Conservation (phyloP, 345 rosid genomes). For the Cochlearia excelsa region DNA sequence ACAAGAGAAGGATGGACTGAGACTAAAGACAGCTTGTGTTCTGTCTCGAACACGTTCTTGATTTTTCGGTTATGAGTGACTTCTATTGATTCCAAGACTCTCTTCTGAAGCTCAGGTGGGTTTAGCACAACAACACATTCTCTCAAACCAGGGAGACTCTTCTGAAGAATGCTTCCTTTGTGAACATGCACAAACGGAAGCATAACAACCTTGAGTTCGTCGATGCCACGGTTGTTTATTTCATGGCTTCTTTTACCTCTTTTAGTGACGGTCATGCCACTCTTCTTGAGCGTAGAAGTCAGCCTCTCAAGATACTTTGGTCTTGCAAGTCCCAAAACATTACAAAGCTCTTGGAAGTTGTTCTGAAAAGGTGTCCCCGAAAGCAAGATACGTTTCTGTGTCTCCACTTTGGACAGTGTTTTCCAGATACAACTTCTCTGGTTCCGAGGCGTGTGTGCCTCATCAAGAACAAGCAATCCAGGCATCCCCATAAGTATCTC, state of each 20-base stretch:
- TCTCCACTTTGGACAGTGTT: slow-evolving; percentile 47
- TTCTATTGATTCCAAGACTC: slow-evolving; percentile 31
- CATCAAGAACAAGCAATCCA: slow-evolving; percentile 62
- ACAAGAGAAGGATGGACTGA: slow-evolving; percentile 67
- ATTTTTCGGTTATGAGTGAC: slow-evolving; percentile 25
- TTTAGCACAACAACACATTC: slow-evolving; percentile 37
- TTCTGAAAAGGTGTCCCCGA: slow-evolving; percentile 93
- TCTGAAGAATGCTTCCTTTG: slow-evolving; percentile 63
- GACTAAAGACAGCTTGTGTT: slow-evolving; percentile 43
- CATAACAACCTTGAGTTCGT: slow-evolving; percentile 35
- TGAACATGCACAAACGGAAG: slow-evolving; percentile 74
- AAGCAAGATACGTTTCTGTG: slow-evolving; percentile 61
- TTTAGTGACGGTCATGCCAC: slow-evolving; percentile 33
- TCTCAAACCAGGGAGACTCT: slow-evolving; percentile 64
- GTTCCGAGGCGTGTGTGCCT: slow-evolving; percentile 79
- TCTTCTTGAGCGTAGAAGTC: slow-evolving; percentile 30
- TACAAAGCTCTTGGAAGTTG: slow-evolving; percentile 61
- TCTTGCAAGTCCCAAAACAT: slow-evolving; percentile 38
- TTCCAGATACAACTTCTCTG: slow-evolving; percentile 56
- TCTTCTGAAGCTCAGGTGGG: slow-evolving; percentile 39
- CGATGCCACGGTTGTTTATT: slow-evolving; percentile 31
- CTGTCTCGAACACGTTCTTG: slow-evolving; percentile 30
- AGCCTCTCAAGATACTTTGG: slow-evolving; percentile 33
- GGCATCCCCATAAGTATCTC: slow-evolving; percentile 46
- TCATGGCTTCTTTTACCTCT: slow-evolving; percentile 11